phyloP scores from a whole-genome alignment of 2,329 filamentous ascomycete species.

The Neofusicoccum parvum region DNA sequence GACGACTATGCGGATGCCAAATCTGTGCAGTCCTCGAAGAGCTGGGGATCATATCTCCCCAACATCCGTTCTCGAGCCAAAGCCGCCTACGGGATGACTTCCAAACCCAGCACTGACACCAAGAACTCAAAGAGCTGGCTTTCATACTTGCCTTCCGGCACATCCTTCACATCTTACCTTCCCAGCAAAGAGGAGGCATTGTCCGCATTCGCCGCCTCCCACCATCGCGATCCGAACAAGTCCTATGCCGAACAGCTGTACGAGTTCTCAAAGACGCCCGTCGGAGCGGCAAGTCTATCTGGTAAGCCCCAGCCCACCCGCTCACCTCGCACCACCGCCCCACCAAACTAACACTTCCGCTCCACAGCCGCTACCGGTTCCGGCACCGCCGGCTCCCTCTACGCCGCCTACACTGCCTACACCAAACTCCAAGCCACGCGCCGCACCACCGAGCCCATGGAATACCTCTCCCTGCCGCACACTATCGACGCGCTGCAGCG shows the following conservation, averaged over 20 bases:
- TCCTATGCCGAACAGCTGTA: constrained; percentile 53
- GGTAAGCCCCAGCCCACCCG: constrained; percentile 31
- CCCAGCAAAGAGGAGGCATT: constrained; percentile 46
- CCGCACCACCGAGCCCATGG: constrained; percentile 41
- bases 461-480: constrained; percentile 51
- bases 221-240: constrained; percentile 50
- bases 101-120: constrained; percentile 19
- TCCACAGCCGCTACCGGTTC: constrained; percentile 47
- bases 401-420: constrained; percentile 53
- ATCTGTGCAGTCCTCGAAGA: constrained; percentile 25
- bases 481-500: constrained; percentile 44
- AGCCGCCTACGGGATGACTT: background rate
- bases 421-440: constrained; percentile 36
- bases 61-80: constrained; percentile 30
- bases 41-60: constrained; percentile 43
- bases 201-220: constrained; percentile 48
- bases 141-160: constrained; percentile 50
- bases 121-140: constrained; percentile 44
- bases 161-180: constrained; percentile 51
- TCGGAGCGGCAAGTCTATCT: constrained; percentile 50
- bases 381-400: constrained; percentile 50
- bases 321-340: too few relatives aligned
- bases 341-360: too few relatives aligned
- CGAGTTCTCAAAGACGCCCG: constrained; percentile 54
- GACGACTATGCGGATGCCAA: constrained; percentile 36